Base-by-base conservation (phyloP, 2,329 filamentous ascomycete species). In the Phialophora verrucosa region DNA sequence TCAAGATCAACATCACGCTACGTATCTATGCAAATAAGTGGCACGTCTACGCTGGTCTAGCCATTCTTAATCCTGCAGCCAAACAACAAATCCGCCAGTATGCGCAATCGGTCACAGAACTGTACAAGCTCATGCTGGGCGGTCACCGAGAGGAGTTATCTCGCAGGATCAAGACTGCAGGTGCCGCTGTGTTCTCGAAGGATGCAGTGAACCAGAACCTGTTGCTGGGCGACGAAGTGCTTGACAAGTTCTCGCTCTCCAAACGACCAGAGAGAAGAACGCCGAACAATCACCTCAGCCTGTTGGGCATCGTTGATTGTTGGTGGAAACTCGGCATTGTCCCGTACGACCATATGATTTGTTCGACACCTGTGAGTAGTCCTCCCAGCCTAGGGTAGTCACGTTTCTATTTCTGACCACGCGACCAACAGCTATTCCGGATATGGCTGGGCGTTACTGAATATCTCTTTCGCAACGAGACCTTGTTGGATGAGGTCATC, bases 291-390 rank as follows among this genome's bases (percentile, higher is more conserved):
- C 96, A 99, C 78, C 85, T 99, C 32, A 93, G 90, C 76, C 84
- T 99, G 64, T 85, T 99, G 53, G 95, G 93, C 55, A 99, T 99
- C 87, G 96, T 98, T 51, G 95, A 99, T 81, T 98, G 94, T 80
- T 99, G 95, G 95, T 95, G 91, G 76, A 91, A 92, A 72, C 85
- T 98, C 54, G 91, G 89, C 38, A 99, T 97, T 74, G 91, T 96
- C 56, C 95, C 95, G 0, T 99, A 99, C 78, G 94, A 99, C 79
- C 96, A 99, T 82, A 99, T 99, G 93, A 96, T 99, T 72, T 99
- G 95, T 82, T 97, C 93, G 62, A 99, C 95, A 47, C 95, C 95
- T 57, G 87, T 89, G 75, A 76, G 85, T 81, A 42, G 32, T 32
- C 17, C 17, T 32, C 51, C 44, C 49, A 12, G 31, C 58, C 59